phyloP scores from a whole-genome alignment of 2,329 filamentous ascomycete species.

The Trichoderma citrinoviride region DNA sequence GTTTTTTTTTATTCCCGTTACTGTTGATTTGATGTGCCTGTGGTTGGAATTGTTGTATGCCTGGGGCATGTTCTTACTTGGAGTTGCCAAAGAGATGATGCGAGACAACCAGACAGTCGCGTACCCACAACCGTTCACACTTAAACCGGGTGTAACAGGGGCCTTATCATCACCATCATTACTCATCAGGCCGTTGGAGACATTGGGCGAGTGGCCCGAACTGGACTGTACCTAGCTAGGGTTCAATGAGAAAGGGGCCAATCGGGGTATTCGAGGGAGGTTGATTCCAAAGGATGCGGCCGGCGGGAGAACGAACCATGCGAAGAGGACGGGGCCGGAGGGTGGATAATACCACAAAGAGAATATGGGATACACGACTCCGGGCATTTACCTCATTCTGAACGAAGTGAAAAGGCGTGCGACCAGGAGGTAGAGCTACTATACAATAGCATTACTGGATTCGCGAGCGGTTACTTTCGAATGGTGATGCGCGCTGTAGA shows the following conservation, averaged over 20 bases:
- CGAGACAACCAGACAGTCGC: neutral
- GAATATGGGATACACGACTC: neutral
- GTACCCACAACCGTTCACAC: neutral
- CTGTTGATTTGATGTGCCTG: neutral
- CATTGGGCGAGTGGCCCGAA: neutral
- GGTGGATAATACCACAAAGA: neutral
- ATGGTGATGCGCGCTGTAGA: neutral
- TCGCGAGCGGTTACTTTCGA: neutral
- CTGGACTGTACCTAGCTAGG: neutral
- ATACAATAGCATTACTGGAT: too few species aligned
- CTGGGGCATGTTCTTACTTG: too few species aligned
- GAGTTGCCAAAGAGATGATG: too few species aligned
- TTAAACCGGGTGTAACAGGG: too few species aligned
- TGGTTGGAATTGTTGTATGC: too few species aligned
- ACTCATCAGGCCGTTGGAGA: too few species aligned
- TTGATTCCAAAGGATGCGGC: constrained; percentile 14
- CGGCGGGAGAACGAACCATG: neutral
- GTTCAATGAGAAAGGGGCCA: neutral
- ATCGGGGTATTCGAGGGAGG: neutral
- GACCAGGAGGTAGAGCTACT: neutral
- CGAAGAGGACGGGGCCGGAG: neutral
- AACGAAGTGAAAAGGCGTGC: neutral
- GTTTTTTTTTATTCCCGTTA: neutral
- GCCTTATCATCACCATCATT: too few species aligned
- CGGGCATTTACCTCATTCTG: neutral